Evolutionary conservation across 441 rosid species (phyloP).

Genomic region (Eutrema salsugineum): DNA sequence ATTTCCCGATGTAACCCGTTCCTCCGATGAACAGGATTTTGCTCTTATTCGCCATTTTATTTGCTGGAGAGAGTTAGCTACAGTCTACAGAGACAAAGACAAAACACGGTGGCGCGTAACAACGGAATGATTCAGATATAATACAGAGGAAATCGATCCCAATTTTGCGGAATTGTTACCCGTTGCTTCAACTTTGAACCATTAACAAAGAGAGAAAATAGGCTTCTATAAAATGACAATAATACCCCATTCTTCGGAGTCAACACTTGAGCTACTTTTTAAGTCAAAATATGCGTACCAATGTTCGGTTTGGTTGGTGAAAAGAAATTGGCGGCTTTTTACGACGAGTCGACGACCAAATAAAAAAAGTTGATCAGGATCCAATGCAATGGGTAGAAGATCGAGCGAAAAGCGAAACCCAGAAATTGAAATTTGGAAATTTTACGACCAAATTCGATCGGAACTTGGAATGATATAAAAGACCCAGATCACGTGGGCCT

Average conservation of each 20-base stretch:
- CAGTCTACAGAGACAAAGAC: not conserved
- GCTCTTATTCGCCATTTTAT: constrained; percentile 31
- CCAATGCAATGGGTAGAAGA: too few species aligned
- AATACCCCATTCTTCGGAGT: not conserved
- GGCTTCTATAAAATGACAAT: not conserved
- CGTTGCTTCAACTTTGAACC: too few species aligned
- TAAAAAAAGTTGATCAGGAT: too few species aligned
- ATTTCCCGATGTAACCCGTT: constrained; percentile 32
- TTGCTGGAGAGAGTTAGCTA: not conserved
- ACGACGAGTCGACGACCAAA: not conserved
- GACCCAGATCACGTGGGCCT: too few species aligned
- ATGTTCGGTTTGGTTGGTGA: constrained; percentile 14
- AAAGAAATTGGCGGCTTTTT: not conserved
- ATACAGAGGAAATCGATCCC: not conserved
- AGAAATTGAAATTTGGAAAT: too few species aligned
- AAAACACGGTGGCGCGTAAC: not conserved
- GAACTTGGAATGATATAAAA: too few species aligned
- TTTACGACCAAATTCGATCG: too few species aligned
- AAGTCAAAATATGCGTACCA: not conserved
- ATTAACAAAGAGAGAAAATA: too few species aligned
- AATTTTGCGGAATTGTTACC: not conserved
- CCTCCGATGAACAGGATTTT: constrained; percentile 35
- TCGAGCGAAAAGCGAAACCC: too few species aligned
- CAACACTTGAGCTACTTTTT: not conserved
- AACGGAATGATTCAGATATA: not conserved